Conservation (phyloP, 768 basidiomycete genomes). For the Polyporus arcularius region DNA sequence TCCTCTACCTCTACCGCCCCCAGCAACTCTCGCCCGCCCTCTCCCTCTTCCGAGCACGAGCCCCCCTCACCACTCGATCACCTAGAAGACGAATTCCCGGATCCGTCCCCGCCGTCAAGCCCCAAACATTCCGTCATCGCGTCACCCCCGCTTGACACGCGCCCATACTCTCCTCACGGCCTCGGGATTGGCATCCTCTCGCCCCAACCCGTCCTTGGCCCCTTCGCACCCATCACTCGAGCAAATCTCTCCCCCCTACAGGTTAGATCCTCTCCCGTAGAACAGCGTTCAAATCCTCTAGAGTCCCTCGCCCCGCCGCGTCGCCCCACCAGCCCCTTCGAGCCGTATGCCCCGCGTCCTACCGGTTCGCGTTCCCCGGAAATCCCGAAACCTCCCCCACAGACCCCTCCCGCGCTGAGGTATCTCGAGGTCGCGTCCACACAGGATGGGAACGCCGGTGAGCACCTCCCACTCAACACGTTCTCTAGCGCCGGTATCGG, state of each 20-base stretch:
- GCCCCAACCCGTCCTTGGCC: conserved; percentile 25
- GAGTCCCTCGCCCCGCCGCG: conserved; percentile 13
- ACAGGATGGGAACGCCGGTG: conserved; percentile 6
- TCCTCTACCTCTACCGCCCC: conserved; percentile 17
- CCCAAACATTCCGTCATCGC: conserved; percentile 12
- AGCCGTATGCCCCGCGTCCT: conserved; percentile 3
- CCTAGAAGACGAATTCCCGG: conserved; percentile 12
- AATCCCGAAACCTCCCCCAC: conserved; percentile 6
- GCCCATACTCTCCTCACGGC: conserved; percentile 24
- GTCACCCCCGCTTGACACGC: conserved; percentile 21
- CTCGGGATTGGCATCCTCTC: conserved; percentile 29
- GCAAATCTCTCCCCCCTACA: conserved; percentile 17
- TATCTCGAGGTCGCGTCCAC: conserved; percentile 15
- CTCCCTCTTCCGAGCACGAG: conserved; percentile 16
- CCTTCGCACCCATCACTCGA: conserved; percentile 21
- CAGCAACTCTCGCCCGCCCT: conserved; percentile 25
- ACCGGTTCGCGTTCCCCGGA: conserved; percentile 8
- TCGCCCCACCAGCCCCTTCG: conserved; percentile 9
- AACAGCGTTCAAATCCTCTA: conserved; percentile 19
- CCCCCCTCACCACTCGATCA: conserved; percentile 1
- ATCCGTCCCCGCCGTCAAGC: conserved; percentile 13
- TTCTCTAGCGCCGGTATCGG: conserved; percentile 7
- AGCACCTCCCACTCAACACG: conserved; percentile 14
- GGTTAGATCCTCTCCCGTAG: conserved; percentile 18
- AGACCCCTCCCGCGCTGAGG: conserved; percentile 13